Conservation (phyloP, 768 basidiomycete genomes). For the Roridomyces roridus region DNA sequence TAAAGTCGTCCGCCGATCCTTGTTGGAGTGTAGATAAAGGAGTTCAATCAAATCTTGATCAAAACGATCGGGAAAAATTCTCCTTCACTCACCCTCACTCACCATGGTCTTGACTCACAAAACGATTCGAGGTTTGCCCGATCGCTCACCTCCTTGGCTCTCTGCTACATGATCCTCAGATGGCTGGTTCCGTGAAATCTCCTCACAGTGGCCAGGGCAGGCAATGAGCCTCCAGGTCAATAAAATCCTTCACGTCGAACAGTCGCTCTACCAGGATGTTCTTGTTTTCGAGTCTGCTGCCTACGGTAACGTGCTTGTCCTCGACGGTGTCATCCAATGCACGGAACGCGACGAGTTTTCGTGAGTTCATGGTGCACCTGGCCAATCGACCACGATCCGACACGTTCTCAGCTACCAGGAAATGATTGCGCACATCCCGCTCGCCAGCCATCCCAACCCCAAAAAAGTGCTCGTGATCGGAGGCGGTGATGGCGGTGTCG, state of each 20-base stretch:
- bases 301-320: constrained; percentile 94
- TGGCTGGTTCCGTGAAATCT: constrained; percentile 97
- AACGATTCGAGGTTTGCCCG: constrained; percentile 37
- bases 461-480: constrained; percentile 97
- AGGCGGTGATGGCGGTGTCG: constrained; percentile 97
- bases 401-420: constrained; percentile 83
- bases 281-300: constrained; percentile 96
- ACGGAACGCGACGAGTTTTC: constrained; percentile 99
- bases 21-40: no score
- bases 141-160: background rate
- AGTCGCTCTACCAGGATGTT: constrained; percentile 94
- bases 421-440: constrained; percentile 98
- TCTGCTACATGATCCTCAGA: constrained; percentile 43
- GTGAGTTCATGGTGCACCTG: constrained; percentile 55
- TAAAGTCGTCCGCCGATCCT: no score
- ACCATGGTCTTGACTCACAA: constrained; percentile 44
- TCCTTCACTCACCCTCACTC: no score
- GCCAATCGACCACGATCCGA: constrained; percentile 5
- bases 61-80: no score
- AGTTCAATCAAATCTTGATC: no score
- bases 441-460: constrained; percentile 95
- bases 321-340: constrained; percentile 96
- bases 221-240: constrained; percentile 97
- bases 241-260: constrained; percentile 93
- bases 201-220: constrained; percentile 96